Percentiles rank a stretch among this genome's conserved stretches.
These are phyloP conservation scores for Maudiozyma barnettii DNA, from an alignment of 805 yeast genomes.

Conservation along the genomic window DNA sequence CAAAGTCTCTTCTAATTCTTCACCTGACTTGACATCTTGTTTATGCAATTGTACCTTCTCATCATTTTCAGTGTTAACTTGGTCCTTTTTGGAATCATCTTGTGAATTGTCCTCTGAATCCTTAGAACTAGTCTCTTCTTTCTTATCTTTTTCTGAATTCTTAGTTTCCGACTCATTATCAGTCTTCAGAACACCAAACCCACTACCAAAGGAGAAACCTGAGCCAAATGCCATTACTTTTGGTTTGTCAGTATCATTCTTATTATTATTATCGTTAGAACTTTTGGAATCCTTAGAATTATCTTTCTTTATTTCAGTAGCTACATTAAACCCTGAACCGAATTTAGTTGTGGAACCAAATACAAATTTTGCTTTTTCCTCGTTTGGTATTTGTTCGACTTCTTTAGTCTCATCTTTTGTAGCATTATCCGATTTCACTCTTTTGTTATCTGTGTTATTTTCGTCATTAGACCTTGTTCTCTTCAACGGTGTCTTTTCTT, in stretches of 20 bases:
- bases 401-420: background rate
- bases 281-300: background rate
- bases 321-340: constrained; percentile 32
- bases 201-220: constrained; percentile 35
- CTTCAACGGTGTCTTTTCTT: constrained; percentile 1
- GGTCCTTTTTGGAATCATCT: background rate
- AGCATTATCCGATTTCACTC: background rate
- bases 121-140: constrained; percentile 1
- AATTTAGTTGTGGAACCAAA: constrained; percentile 48
- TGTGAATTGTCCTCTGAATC: constrained; percentile 5
- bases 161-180: constrained; percentile 10
- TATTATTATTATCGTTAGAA: background rate
- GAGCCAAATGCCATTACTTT: constrained; percentile 36
- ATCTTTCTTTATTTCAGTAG: constrained; percentile 11
- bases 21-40: constrained; percentile 70
- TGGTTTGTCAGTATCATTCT: background rate
- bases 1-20: constrained; percentile 68
- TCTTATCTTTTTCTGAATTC: background rate
- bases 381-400: background rate
- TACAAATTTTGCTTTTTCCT: constrained; percentile 38
- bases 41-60: constrained; percentile 44
- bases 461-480: constrained; percentile 13
- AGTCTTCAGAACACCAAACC: constrained; percentile 19
- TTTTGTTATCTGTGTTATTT: background rate
- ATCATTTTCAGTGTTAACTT: constrained; percentile 8